Base-by-base conservation (phyloP, 305 asterid species). In the Fraxinus baroniana region DNA sequence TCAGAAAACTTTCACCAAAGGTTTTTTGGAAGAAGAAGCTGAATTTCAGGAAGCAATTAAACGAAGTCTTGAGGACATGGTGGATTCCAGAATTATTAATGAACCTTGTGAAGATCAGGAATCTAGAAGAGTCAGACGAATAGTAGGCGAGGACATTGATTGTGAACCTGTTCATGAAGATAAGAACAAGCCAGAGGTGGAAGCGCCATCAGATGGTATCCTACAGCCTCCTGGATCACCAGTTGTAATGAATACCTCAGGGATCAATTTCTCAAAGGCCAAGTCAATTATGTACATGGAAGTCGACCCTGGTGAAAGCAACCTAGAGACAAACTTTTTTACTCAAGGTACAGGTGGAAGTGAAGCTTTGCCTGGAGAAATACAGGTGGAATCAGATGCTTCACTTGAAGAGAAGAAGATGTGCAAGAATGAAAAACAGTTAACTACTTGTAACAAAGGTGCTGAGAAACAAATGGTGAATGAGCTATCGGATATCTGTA, bases 31-130 rank as follows among this genome's bases (percentile, higher is more conserved):
- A 87, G 98, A 94, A 87, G 97, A 91, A 82, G 93, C 93, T 32
- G 88, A 89, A 83, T 80, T 90, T 78, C 94, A 94, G 89, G 99
- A 94, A 87, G 97, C 97, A 80, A 86, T 94, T 72, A 89, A 87
- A 86, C 89, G 93, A 90, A 93, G 98, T 91, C 92, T 92, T 4
- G 93, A 87, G 85, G 97, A 91, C 83, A 57, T 79, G 49, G 75
- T 41, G 78, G 91, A 80, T 68, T 46, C 66, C 28, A 85, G 68
- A 78, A 83, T 81, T 78, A 77, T 57, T 79, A 81, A 83, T 80
- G 87, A 64, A 62, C 74, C 84, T 75, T 81, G 64, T 79, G 86
- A 81, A 66, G 86, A 71, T 75, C 49, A 79, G 73, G 79, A 84
- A 72, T 84, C 82, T 7, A 79, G 81, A 82, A 74, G 70, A 74